Conservation (phyloP, 345 rosid genomes). For the Pseudoturritis turrita region DNA sequence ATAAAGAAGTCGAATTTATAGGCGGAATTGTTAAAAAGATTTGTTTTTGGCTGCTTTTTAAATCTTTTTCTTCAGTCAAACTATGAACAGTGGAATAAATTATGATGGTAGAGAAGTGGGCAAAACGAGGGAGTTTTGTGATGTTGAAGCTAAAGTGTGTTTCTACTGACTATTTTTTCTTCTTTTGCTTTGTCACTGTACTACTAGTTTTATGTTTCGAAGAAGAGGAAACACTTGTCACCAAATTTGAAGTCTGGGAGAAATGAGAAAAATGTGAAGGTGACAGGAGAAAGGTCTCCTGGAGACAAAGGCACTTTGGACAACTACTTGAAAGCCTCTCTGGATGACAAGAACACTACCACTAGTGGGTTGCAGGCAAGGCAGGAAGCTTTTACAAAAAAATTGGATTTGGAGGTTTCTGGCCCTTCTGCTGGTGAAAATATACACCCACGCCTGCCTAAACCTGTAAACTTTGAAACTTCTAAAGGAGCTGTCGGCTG, state of each 20-base stretch:
- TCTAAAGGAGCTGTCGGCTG: conserved; percentile 22
- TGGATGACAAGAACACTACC: conserved; percentile 27
- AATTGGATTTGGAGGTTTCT: conserved; percentile 40
- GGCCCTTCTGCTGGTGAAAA: conserved; percentile 29
- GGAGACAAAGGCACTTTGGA: conserved; percentile 67
- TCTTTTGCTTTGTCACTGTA: not conserved
- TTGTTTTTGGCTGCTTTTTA: not conserved
- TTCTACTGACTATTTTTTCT: conserved; percentile 9
- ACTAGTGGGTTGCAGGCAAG: conserved; percentile 27
- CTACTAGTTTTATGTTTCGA: conserved; percentile 67
- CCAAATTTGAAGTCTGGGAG: conserved; percentile 59
- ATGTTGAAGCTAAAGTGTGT: not conserved
- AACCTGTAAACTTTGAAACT: conserved; percentile 22
- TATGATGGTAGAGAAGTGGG: not conserved
- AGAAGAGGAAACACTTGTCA: conserved; percentile 67
- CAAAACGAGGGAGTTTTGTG: not conserved
- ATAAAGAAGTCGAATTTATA: not conserved
- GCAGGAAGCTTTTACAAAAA: conserved; percentile 45
- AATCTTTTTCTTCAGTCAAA: not conserved
- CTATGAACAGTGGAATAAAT: not conserved
- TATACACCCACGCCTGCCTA: conserved; percentile 18
- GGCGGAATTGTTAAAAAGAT: not conserved
- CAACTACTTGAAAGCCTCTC: conserved; percentile 53
- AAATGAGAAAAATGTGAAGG: conserved; percentile 47
- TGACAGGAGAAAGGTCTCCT: conserved; percentile 51